phyloP scores from a whole-genome alignment of 257 asterid species.

The Echium plantagineum region DNA sequence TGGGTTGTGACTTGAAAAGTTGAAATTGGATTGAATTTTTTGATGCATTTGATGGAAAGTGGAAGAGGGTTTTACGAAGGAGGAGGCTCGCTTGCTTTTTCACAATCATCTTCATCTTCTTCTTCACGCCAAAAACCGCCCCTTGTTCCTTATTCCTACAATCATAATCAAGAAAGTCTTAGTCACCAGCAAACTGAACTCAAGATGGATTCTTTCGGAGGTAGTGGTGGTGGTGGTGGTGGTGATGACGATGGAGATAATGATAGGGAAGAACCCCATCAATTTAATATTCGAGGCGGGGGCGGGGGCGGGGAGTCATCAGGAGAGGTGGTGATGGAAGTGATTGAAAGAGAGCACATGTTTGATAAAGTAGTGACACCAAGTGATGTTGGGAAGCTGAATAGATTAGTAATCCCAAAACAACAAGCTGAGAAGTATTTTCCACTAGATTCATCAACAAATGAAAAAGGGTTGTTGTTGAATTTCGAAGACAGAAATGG shows the following conservation, averaged over 20 bases:
- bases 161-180: slow-evolving; percentile 5
- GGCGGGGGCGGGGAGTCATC: slow-evolving; percentile 11
- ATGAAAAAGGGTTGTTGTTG: slow-evolving; percentile 74
- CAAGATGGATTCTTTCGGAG: slow-evolving; percentile 9
- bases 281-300: neutral
- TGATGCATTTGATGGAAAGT: slow-evolving; percentile 43
- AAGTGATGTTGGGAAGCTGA: slow-evolving; percentile 93
- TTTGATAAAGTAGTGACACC: slow-evolving; percentile 96
- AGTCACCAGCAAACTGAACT: slow-evolving; percentile 7
- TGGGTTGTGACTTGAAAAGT: slow-evolving; percentile 9
- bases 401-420: slow-evolving; percentile 79
- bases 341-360: slow-evolving; percentile 72
- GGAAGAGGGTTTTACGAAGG: slow-evolving; percentile 40
- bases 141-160: slow-evolving; percentile 4
- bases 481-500: slow-evolving; percentile 87
- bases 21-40: neutral
- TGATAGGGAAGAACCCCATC: slow-evolving; percentile 14
- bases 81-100: slow-evolving; percentile 7
- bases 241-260: too few species aligned
- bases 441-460: slow-evolving; percentile 66
- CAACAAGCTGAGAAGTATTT: slow-evolving; percentile 96
- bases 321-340: neutral
- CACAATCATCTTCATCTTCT: slow-evolving; percentile 7
- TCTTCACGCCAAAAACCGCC: slow-evolving; percentile 1
- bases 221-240: too few species aligned